A percentile compares a stretch with the other conserved stretches of the same genome.
These are phyloP conservation scores for Candida oleophila DNA, from an alignment of 805 yeast species.

Conservation along the genomic window DNA sequence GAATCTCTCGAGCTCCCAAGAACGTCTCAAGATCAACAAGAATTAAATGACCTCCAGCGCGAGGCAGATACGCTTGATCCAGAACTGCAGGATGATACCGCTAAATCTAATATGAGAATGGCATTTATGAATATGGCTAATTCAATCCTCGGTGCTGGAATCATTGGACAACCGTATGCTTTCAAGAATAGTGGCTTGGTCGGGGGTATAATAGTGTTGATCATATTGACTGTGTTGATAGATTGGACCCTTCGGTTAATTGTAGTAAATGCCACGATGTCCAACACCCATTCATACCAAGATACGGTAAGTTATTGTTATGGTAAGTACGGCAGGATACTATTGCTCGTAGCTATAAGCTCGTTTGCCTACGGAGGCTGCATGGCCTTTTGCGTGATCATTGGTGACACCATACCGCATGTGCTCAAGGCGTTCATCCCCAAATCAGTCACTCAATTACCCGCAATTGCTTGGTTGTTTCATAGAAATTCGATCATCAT, in stretches of 20 bases:
- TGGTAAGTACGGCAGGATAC: slow-evolving; percentile 67
- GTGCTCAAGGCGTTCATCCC: slow-evolving; percentile 71
- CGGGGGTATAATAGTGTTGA: slow-evolving; percentile 66
- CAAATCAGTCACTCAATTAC: slow-evolving; percentile 27
- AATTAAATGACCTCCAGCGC: slow-evolving; percentile 8
- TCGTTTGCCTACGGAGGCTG: slow-evolving; percentile 93
- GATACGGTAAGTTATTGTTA: slow-evolving; percentile 79
- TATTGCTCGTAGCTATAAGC: slow-evolving; percentile 75
- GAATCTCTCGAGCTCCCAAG: slow-evolving; percentile 14
- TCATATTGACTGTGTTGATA: slow-evolving; percentile 62
- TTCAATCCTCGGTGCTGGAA: slow-evolving; percentile 93
- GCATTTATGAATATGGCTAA: slow-evolving; percentile 98
- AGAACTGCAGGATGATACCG: slow-evolving; percentile 15
- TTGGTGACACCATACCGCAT: slow-evolving; percentile 94
- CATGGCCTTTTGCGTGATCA: slow-evolving; percentile 89
- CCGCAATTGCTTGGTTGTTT: slow-evolving; percentile 50
- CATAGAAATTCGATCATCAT: slow-evolving; percentile 70
- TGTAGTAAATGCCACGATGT: slow-evolving; percentile 75
- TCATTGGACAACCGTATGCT: slow-evolving; percentile 92
- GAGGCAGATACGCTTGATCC: slow-evolving; percentile 8
- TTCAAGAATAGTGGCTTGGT: slow-evolving; percentile 75
- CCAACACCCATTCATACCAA: slow-evolving; percentile 78
- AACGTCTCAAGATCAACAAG: slow-evolving; percentile 2
- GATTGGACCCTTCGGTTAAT: slow-evolving; percentile 87
- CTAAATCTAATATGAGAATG: slow-evolving; percentile 57